A percentile compares a stretch with the other conserved stretches of the same genome.
phyloP scores from a whole-genome alignment of 2,329 filamentous ascomycete species.

The Dothideomycetidae sp. region DNA sequence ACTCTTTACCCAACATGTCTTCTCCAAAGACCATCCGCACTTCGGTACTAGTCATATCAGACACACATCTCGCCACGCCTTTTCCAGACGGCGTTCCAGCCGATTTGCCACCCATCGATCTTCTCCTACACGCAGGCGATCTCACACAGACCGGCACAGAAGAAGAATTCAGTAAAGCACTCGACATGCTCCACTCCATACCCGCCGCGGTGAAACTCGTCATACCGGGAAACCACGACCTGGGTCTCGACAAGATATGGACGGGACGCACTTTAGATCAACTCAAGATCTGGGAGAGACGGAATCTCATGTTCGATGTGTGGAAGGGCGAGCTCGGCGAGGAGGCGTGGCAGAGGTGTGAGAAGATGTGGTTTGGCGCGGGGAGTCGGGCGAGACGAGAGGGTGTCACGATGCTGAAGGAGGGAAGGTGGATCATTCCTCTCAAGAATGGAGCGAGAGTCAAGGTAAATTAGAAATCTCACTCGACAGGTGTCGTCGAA shows the following conservation, averaged over 20 bases:
- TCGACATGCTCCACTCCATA: constrained; percentile 34
- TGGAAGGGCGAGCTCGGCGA: constrained; percentile 22
- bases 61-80: constrained; percentile 23
- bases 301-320: neutral
- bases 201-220: constrained; percentile 45
- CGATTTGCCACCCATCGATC: constrained; percentile 18
- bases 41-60: constrained; percentile 29
- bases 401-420: constrained; percentile 29
- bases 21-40: neutral
- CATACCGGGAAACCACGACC: constrained; percentile 50
- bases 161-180: constrained; percentile 33
- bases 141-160: constrained; percentile 38
- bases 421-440: constrained; percentile 35
- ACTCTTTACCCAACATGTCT: too few species aligned
- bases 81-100: constrained; percentile 3
- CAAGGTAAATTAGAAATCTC: constrained; percentile 19
- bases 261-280: constrained; percentile 4
- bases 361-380: constrained; percentile 34
- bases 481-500: too few species aligned
- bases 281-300: neutral
- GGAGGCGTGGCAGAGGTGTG: constrained; percentile 19
- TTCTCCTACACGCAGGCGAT: constrained; percentile 34
- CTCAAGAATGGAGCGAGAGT: constrained; percentile 36
- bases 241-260: constrained; percentile 39
- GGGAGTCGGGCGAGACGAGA: constrained; percentile 13